Base-by-base conservation (phyloP, 768 basidiomycete species). In the Botryobasidium botryosum region DNA sequence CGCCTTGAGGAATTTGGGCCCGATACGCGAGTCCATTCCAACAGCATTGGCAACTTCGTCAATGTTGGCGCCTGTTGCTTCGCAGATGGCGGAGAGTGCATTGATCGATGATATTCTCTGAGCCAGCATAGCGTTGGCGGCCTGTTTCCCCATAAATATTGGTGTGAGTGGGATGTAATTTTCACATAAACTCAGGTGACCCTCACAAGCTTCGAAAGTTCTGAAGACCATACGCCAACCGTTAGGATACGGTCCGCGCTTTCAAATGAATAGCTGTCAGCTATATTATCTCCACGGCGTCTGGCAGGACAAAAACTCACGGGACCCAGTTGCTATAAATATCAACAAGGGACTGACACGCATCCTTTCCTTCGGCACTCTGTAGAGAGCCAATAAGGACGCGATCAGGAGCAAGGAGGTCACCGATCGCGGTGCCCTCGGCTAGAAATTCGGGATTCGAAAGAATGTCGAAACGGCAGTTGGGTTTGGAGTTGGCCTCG, bases 361-460 rank as follows among this genome's bases (percentile, higher is more conserved):
- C 94, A 43, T 66, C 69, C 51, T 71, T 72, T 55, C 92, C 94
- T 59, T 88, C 85, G 6, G 69, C 68, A 1, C 86, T 86, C 57
- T 92, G 79, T 7, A 99, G 77, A 26, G 90, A 94, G 18, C 94
- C 94, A 59, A 99, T 94, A 48, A 99, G 75, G 50, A 99, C 92
- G 50, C 94, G 81, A 64, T 99, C 94, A 15, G 94, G 94, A 15
- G 57, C 62, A 61, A 85, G 74, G 24, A 99, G 76, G 61, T 99
- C 94, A 39, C 47, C 54, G 57, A 99, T 91, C 44, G 94, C 94
- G 28, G 94, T 96, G 51, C 94, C 94, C 64, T 99, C 94, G 5
- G 94, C 94, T 38, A 99, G 71, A 70, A 99, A 99, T 61, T 99
- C 94, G 46, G 94, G 94, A 68, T 99, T 99, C 57, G 94, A 97